These are phyloP conservation scores for Pythium guiyangense DNA, from an alignment of 352 stramenopile genomes.

Conservation along the genomic window DNA sequence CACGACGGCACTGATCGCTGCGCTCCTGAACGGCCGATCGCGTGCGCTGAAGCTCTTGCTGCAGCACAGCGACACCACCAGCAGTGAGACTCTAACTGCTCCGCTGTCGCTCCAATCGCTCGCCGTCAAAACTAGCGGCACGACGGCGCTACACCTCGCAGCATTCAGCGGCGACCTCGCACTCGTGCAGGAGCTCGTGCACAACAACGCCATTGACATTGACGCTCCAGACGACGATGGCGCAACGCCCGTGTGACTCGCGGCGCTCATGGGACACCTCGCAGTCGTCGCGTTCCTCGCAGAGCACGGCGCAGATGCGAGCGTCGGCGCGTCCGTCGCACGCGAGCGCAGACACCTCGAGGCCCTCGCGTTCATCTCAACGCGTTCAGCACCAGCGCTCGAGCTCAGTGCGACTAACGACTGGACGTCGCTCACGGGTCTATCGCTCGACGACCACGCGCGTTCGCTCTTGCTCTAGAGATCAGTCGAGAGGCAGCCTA, in stretches of 20 bases:
- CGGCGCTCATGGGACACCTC: constrained; percentile 27
- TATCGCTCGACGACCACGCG: constrained; percentile 15
- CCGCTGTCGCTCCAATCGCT: not conserved
- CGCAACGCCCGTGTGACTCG: constrained; percentile 30
- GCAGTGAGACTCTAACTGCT: not conserved
- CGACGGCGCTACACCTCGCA: constrained; percentile 33
- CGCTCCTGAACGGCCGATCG: constrained; percentile 26
- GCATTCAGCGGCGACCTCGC: constrained; percentile 26
- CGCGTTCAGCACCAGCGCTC: constrained; percentile 11
- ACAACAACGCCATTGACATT: constrained; percentile 12
- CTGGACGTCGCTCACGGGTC: constrained; percentile 10
- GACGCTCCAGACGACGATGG: constrained; percentile 28
- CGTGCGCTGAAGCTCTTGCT: constrained; percentile 21
- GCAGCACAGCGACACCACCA: constrained; percentile 12
- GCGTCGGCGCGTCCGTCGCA: constrained; percentile 20
- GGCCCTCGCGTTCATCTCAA: constrained; percentile 29
- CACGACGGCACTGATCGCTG: constrained; percentile 21
- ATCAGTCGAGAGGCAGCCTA: no score
- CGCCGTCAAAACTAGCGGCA: constrained; percentile 19
- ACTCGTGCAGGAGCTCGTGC: constrained; percentile 19
- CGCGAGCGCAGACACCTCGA: constrained; percentile 32
- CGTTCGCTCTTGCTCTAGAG: not conserved
- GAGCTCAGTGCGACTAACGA: not conserved
- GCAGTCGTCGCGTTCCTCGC: constrained; percentile 29
- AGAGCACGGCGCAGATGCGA: constrained; percentile 22